These are phyloP conservation scores for Pestalotiopsis sp. DNA, from an alignment of 2,329 filamentous ascomycete species.

Conservation along the genomic window DNA sequence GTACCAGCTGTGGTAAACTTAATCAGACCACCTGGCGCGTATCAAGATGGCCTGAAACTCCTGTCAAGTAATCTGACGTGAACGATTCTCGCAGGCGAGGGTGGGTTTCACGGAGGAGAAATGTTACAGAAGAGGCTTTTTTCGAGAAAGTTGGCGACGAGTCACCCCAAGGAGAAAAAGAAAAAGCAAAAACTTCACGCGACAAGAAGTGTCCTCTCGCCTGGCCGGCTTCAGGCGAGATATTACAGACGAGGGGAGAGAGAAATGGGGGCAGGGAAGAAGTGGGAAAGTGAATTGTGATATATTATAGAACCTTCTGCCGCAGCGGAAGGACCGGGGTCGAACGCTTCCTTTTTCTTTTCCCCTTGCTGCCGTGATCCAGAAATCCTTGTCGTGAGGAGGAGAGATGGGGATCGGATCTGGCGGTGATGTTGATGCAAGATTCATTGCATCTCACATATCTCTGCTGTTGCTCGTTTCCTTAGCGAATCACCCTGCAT, in stretches of 20 bases:
- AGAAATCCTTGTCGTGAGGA: not conserved
- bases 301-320: not conserved
- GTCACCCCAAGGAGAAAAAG: not conserved
- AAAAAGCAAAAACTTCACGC: not conserved
- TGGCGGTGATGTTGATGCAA: not conserved
- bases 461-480: not conserved
- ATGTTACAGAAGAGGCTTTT: too few species aligned
- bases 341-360: not conserved
- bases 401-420: not conserved
- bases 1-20: too few species aligned
- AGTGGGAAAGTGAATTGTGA: not conserved
- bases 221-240: not conserved
- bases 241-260: not conserved
- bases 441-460: not conserved
- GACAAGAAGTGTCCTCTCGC: not conserved
- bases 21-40: too few species aligned
- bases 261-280: not conserved
- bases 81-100: too few species aligned
- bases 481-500: not conserved
- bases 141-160: too few species aligned
- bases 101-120: too few species aligned
- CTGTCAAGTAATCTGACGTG: too few species aligned
- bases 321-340: not conserved
- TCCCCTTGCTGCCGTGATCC: not conserved
- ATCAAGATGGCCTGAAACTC: too few species aligned